Conservation (phyloP, 805 yeast genomes). For the Diddensiella transvaalensis region DNA sequence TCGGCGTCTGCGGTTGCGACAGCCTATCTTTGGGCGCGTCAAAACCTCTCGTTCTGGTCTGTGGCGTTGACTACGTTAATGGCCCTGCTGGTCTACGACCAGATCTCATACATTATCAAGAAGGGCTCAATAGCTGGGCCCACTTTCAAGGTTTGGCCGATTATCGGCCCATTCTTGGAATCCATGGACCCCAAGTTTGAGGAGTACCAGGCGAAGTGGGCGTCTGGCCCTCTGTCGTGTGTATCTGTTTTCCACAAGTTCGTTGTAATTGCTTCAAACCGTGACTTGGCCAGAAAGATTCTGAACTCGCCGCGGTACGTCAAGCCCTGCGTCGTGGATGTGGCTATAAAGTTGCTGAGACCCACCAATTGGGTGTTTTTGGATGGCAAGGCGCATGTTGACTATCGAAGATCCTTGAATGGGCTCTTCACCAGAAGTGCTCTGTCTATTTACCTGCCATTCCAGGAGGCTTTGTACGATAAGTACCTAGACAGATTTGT, state of each 20-base stretch:
- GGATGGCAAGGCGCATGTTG: conserved; percentile 94
- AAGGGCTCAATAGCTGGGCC: conserved; percentile 95
- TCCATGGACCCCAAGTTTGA: conserved; percentile 93
- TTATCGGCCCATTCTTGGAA: conserved; percentile 94
- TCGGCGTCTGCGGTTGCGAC: conserved; percentile 4
- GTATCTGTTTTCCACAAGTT: conserved; percentile 98
- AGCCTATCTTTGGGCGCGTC: conserved; percentile 7
- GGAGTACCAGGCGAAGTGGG: conserved; percentile 91
- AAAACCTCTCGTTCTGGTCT: conserved; percentile 20
- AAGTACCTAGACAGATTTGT: conserved; percentile 67
- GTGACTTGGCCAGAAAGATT: conserved; percentile 85
- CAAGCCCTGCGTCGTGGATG: conserved; percentile 98
- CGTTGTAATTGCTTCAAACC: conserved; percentile 86
- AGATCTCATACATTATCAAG: conserved; percentile 65
- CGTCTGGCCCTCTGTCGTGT: conserved; percentile 89
- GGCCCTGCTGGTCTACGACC: conserved; percentile 32
- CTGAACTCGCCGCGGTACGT: conserved; percentile 81
- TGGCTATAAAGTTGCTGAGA: conserved; percentile 87
- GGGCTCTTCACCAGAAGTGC: conserved; percentile 86
- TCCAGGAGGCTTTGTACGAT: conserved; percentile 81
- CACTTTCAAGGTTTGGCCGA: conserved; percentile 80
- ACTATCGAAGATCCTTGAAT: conserved; percentile 86
- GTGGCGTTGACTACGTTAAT: conserved; percentile 21
- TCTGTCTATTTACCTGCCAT: conserved; percentile 77
- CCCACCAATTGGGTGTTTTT: conserved; percentile 97